Conservation (phyloP, 306 rosid genomes). For the Trifolium repens region DNA sequence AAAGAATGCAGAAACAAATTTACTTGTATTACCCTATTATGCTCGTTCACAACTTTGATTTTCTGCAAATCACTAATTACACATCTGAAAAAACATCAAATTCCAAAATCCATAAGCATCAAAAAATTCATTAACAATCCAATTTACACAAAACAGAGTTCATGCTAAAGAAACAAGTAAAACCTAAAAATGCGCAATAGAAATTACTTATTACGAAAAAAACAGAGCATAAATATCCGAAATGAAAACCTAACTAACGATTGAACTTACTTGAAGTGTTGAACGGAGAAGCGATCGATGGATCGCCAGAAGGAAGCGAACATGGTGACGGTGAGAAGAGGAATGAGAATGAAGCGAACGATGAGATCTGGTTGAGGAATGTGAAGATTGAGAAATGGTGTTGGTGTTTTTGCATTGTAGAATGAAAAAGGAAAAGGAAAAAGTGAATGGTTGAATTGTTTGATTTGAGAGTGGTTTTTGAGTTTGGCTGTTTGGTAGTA, state of each 20-base stretch:
- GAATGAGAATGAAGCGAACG: constrained; percentile 36
- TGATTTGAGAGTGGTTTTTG: background rate
- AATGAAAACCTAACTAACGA: constrained; percentile 34
- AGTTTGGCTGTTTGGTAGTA: constrained; percentile 55
- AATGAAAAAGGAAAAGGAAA: background rate
- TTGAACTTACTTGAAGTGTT: constrained; percentile 64
- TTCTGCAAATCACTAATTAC: constrained; percentile 49
- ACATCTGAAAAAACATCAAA: constrained; percentile 43
- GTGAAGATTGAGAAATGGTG: constrained; percentile 28
- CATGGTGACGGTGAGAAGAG: constrained; percentile 46
- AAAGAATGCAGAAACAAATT: constrained; percentile 4
- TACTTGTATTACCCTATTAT: constrained; percentile 46
- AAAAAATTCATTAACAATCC: constrained; percentile 1
- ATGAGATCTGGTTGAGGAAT: background rate
- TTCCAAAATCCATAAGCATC: constrained; percentile 8
- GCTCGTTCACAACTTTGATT: constrained; percentile 46
- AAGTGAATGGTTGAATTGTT: constrained; percentile 21
- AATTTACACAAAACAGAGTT: constrained; percentile 10
- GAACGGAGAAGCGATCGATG: constrained; percentile 83
- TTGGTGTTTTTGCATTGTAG: constrained; percentile 43
- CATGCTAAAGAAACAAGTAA: constrained; percentile 17
- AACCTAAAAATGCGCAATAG: constrained; percentile 1
- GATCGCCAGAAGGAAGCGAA: constrained; percentile 79
- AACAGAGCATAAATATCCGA: constrained; percentile 11
- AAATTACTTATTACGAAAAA: background rate